Evolutionary conservation across 768 basidiomycete genomes (phyloP), one percentile per base, ranked within the genome.

Genomic region (Serendipita sp.): DNA sequence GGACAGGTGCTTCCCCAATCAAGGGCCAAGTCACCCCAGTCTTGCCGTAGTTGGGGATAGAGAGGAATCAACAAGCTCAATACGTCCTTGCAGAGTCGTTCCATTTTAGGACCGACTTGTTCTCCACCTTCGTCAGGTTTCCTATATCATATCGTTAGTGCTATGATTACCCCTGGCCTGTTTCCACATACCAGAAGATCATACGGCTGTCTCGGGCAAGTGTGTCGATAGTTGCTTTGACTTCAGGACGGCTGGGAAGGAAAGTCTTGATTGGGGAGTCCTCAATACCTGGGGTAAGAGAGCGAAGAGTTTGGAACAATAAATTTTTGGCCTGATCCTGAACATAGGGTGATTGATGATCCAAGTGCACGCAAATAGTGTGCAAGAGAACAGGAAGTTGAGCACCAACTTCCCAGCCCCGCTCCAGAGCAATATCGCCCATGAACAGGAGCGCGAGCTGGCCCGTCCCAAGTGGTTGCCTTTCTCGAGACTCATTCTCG

Each of bases 391-490:
- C 75, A 1, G 89, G 85, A 10, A 97, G 76, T 64, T 88, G 82
- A 8, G 79, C 76, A 63, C 83, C 79, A 68, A 85, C 75, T 65
- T 88, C 86, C 88, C 89, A 90, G 68, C 82, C 83, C 35, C 85
- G 81, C 67, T 88, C 85, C 34, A 91, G 74, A 0, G 87, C 83
- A 38, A 87, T 80, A 67, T 92, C 89, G 2, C 84, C 81, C 32
- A 94, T 74, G 71, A 93, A 92, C 7, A 95, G 78, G 75, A 92
- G 82, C 0, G 93, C 91, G 71, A 89, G 89, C 71, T 95, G 92
- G 13, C 89, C 90, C 0, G 89, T 83, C 15, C 89, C 88, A 60
- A 95, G 76, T 2, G 82, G 76, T 54, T 87, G 75, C 36, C 85
- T 77, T 10, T 88, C 86, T 67, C 86, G 81, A 65, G 84, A 84